Conservation (phyloP, 108 stramenopile species). For the Skeletonema grethae region DNA sequence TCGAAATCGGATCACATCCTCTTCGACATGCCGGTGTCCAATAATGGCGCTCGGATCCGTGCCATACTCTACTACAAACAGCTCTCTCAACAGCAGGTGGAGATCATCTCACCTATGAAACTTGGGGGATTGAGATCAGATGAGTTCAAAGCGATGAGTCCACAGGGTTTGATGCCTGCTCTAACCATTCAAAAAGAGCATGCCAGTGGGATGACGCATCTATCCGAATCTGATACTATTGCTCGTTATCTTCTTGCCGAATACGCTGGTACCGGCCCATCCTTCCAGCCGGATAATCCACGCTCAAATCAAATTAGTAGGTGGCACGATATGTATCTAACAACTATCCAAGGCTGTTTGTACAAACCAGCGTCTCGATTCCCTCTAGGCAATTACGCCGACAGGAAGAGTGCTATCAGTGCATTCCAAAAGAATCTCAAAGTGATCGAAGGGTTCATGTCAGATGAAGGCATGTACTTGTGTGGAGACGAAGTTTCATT, state of each 20-base stretch:
- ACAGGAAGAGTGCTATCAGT: slow-evolving; percentile 74
- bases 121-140: slow-evolving; percentile 87
- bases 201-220: slow-evolving; percentile 16
- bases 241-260: slow-evolving; percentile 76
- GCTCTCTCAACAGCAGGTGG: slow-evolving; percentile 63
- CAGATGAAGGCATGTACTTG: slow-evolving; percentile 64
- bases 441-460: slow-evolving; percentile 74
- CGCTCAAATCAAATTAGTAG: slow-evolving; percentile 83
- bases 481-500: slow-evolving; percentile 88
- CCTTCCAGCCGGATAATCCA: slow-evolving; percentile 86
- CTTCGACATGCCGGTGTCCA: slow-evolving; percentile 92
- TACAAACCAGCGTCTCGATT: slow-evolving; percentile 79
- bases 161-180: slow-evolving; percentile 92
- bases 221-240: slow-evolving; percentile 89
- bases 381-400: slow-evolving; percentile 81
- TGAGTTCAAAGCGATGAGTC: slow-evolving; percentile 80
- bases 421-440: slow-evolving; percentile 78
- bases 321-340: slow-evolving; percentile 92
- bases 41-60: slow-evolving; percentile 92
- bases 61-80: slow-evolving; percentile 83
- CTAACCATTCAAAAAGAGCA: slow-evolving; percentile 40
- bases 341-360: slow-evolving; percentile 90
- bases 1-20: slow-evolving; percentile 58
- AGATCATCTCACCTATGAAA: slow-evolving; percentile 66
- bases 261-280: slow-evolving; percentile 70